A percentile compares a stretch with the other conserved stretches of the same genome.
Conservation (phyloP, 257 asterid species). For the Voacanga thouarsii region DNA sequence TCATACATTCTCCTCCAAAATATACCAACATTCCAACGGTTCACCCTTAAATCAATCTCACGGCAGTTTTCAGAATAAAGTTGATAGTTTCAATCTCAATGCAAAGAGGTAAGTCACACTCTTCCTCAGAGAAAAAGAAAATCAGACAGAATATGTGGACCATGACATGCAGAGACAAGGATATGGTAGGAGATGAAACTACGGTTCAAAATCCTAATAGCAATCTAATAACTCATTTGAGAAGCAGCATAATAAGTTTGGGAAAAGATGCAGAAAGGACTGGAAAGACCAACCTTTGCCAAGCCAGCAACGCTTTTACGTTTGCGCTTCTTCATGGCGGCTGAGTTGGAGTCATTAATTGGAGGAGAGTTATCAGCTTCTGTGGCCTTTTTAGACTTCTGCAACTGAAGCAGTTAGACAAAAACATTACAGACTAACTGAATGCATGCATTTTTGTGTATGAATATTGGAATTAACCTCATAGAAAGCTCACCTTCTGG, state of each 20-base stretch:
- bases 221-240: conserved; percentile 9
- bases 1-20: neutral
- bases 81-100: neutral
- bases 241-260: conserved; percentile 7
- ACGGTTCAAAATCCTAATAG: neutral
- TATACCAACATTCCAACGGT: neutral
- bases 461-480: conserved; percentile 2
- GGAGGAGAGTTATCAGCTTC: conserved; percentile 37
- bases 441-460: neutral
- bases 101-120: neutral
- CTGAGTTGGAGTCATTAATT: conserved; percentile 45
- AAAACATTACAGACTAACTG: neutral
- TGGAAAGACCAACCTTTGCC: conserved; percentile 57
- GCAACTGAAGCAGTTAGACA: conserved; percentile 28
- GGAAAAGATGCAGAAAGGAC: conserved; percentile 14
- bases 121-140: neutral
- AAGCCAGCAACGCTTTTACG: conserved; percentile 45
- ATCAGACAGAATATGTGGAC: neutral
- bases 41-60: neutral
- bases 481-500: conserved; percentile 53
- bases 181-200: neutral
- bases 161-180: neutral
- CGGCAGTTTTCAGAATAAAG: neutral
- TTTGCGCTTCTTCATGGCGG: conserved; percentile 57
- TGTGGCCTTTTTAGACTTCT: conserved; percentile 53